Evolutionary conservation across 2,329 filamentous ascomycete species (phyloP), one percentile per base, ranked within the genome.

Genomic region (Pseudogymnoascus sp.): DNA sequence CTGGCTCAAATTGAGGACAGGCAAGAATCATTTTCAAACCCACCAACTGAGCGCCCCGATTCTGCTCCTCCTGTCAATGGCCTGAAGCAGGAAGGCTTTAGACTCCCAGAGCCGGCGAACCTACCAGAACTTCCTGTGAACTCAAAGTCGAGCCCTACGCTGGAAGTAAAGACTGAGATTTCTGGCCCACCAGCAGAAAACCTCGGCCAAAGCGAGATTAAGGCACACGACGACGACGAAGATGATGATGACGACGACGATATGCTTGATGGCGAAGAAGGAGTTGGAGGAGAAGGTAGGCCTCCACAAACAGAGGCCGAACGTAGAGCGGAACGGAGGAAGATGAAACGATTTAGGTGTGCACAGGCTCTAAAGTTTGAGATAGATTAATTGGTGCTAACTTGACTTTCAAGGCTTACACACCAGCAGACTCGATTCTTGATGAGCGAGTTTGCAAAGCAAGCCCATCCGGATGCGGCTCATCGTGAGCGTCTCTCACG

Each of bases 401-500:
- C 64, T 64, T n/a, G 28, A 16, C 14, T 12, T 59, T 31, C 37
- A 70, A 95, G 92, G 68, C 85, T 97, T 67, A 96, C 92, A 0
- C 92, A 97, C 75, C 93, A 94, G 70, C 93, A 97, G 80, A 97
- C 93, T n/a, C 87, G 93, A 12, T 97, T 96, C 71, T 79, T 97
- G 63, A 96, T 96, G 91, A 96, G 91, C 76, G 92, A 97, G 74
- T 97, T 97, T 72, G 90, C 92, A 63, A 92, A 94, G 70, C 92
- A 97, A 73, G 91, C 92, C 23, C 92, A 97, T 73, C 92, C 92
- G 6, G 92, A 97, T 76, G 92, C 92, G 42, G 90, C 90, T 56
- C 92, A 96, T 74, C 83, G 92, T 66, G 92, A 96, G 73, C 83
- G 91, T 56, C 80, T 97, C 38, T 93, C 92, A 3, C 82, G 89